Base-by-base conservation (phyloP, 345 rosid genomes). In the Sisymbrium altissimum region DNA sequence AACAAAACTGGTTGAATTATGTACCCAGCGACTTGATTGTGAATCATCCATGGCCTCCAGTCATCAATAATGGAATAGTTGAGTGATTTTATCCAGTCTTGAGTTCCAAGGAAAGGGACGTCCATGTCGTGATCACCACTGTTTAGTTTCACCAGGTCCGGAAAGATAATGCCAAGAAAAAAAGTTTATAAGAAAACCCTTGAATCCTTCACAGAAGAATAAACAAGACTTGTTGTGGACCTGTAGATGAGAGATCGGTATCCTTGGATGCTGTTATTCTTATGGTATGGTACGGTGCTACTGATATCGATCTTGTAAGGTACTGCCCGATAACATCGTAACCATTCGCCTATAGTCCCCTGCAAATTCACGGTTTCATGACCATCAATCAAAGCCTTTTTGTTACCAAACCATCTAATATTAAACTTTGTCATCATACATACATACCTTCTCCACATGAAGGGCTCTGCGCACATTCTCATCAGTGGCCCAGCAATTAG, bases 71-170 rank as follows among this genome's bases (percentile, higher is more conserved):
- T 80, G 27, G 87, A 70, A 71, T 84, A 83, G 79, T 82, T 84
- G 8, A 86, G 81, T 1, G 84, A 68, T 73, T 77, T 64, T 59
- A 84, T 84, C 88, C 93, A 88, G 6, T 76, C 87, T 81, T 84
- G 82, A 41, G 93, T 86, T 41, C 81, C 87, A 66, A 79, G 6
- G 66, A 71, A 84, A 1, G 90, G 84, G 15, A 86, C 55, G 0
- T 13, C 0, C 80, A 84, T 40, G 73, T 88, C 93, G 43, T 80
- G 93, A 53, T 88, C 90, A 1, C 93, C 88, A 23, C 89, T 88
- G 81, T 67, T 32, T 11, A n/a, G n/a, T n/a, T n/a, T n/a, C n/a
- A n/a, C n/a, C 53, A 33, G n/a, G n/a, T n/a, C 55, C 46, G 25
- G 15, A 59, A 65, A 30, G 6, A 30, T 92, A 81, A 18, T 36